These are phyloP conservation scores for Orbilia ellipsospora DNA, from an alignment of 2,329 filamentous ascomycete species.

Conservation along the genomic window DNA sequence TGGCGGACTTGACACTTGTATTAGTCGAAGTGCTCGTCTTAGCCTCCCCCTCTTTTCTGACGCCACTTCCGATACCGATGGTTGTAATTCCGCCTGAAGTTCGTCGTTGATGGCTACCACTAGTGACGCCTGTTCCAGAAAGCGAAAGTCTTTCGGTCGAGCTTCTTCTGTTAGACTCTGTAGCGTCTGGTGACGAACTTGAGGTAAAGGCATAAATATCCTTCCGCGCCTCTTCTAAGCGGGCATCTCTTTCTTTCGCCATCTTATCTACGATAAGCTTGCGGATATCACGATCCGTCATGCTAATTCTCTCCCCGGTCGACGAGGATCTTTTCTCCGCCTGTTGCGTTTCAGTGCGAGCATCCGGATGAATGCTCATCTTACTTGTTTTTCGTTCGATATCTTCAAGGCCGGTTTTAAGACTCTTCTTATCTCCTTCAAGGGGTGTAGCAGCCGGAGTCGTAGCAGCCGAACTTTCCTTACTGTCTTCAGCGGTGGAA, in stretches of 20 bases:
- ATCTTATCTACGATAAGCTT: conserved; percentile 37
- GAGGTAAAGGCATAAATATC: conserved; percentile 47
- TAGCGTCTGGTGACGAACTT: conserved; percentile 19
- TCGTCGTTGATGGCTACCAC: conserved; percentile 39
- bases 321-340: conserved; percentile 3
- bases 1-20: conserved; percentile 37
- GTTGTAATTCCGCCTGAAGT: conserved; percentile 44
- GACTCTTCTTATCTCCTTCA: conserved; percentile 10
- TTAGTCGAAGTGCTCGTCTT: conserved; percentile 11
- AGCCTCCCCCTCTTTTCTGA: conserved; percentile 23
- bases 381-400: conserved; percentile 35
- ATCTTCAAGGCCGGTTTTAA: conserved; percentile 36
- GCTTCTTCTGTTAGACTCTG: conserved; percentile 15
- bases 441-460: conserved; percentile 43
- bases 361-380: conserved; percentile 50
- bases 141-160: conserved; percentile 19
- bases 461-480: conserved; percentile 26
- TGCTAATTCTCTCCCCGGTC: conserved; percentile 5
- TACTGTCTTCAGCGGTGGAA: conserved; percentile 64
- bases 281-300: conserved; percentile 38
- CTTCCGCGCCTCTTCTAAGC: conserved; percentile 34
- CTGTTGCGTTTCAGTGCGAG: neutral
- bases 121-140: neutral
- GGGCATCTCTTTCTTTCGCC: conserved; percentile 12
- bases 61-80: conserved; percentile 33